phyloP scores from a whole-genome alignment of 768 basidiomycete species.

The Rhodotorula babjevae region DNA sequence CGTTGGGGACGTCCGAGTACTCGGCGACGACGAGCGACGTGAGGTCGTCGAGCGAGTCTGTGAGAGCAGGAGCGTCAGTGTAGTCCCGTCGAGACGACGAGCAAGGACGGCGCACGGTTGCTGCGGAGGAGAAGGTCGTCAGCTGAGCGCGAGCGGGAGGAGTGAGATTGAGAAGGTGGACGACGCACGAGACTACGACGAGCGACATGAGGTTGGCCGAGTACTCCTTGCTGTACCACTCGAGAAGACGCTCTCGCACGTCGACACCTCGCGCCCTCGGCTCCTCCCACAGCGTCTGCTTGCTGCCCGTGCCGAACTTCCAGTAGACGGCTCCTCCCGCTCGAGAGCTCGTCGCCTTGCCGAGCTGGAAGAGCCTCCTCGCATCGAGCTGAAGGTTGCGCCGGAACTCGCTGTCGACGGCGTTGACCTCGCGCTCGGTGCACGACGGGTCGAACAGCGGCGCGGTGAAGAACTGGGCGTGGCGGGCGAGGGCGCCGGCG shows the following conservation, averaged over 20 bases:
- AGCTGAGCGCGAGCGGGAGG: too few species aligned
- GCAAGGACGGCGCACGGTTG: background rate
- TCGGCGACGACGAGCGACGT: conserved; percentile 28
- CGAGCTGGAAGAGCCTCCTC: conserved; percentile 92
- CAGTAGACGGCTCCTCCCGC: background rate
- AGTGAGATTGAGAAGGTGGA: too few species aligned
- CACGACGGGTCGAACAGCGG: conserved; percentile 82
- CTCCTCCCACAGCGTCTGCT: conserved; percentile 47
- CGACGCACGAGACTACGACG: conserved; percentile 42
- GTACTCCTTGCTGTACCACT: conserved; percentile 49
- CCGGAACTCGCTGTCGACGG: conserved; percentile 94
- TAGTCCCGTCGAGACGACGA: too few species aligned
- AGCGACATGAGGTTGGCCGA: conserved; percentile 50
- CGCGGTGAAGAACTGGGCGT: conserved; percentile 75
- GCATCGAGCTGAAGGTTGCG: conserved; percentile 86
- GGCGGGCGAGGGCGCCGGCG: conserved; percentile 42
- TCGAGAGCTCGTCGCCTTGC: conserved; percentile 56
- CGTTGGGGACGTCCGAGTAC: conserved; percentile 38
- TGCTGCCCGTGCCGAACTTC: conserved; percentile 50
- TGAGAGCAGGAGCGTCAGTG: fast-evolving
- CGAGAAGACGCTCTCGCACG: conserved; percentile 47
- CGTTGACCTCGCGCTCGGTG: conserved; percentile 83
- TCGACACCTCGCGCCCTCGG: conserved; percentile 45
- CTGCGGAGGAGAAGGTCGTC: background rate
- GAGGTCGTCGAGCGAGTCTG: conserved; percentile 41